A percentile compares a stretch with the other conserved stretches of the same genome.
phyloP scores from a whole-genome alignment of 1,284 basidiomycete species.

The Pseudozyma sp. region DNA sequence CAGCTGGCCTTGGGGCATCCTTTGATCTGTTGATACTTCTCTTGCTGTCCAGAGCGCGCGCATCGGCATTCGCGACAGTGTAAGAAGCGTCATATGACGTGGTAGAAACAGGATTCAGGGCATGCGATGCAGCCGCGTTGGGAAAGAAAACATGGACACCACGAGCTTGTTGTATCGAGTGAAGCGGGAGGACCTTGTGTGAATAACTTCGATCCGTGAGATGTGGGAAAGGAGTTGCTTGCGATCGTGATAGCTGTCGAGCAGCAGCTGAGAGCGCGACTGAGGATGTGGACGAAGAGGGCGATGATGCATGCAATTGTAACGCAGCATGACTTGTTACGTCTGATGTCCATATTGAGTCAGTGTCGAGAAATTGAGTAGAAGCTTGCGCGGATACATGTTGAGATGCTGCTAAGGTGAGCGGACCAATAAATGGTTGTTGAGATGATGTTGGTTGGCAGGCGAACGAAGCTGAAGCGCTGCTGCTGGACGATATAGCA shows the following conservation, averaged over 20 bases:
- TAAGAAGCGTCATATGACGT: conserved; percentile 4
- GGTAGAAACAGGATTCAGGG: conserved; percentile 2
- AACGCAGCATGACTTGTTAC: background rate
- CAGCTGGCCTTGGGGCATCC: background rate
- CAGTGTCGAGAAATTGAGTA: conserved; percentile 9
- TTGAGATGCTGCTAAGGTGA: conserved; percentile 28
- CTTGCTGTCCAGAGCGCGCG: background rate
- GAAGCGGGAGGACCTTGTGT: conserved; percentile 6
- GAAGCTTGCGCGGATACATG: conserved; percentile 4
- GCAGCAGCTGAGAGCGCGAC: conserved; percentile 22
- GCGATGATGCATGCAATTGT: background rate
- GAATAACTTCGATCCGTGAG: conserved; percentile 13
- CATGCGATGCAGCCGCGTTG: conserved; percentile 25
- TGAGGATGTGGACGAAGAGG: conserved; percentile 1
- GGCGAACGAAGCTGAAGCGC: background rate
- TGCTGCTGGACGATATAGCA: conserved; percentile 7
- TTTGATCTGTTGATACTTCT: background rate
- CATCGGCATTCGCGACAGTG: conserved; percentile 4
- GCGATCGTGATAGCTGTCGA: conserved; percentile 16
- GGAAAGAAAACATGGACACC: conserved; percentile 36
- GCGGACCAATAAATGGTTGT: conserved; percentile 28
- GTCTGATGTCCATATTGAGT: background rate
- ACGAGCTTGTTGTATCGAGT: conserved; percentile 17
- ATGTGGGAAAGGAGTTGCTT: conserved; percentile 15
- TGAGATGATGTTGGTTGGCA: conserved; percentile 3